Base-by-base conservation (phyloP, 768 basidiomycete species). In the Sporobolomyces roseus region DNA sequence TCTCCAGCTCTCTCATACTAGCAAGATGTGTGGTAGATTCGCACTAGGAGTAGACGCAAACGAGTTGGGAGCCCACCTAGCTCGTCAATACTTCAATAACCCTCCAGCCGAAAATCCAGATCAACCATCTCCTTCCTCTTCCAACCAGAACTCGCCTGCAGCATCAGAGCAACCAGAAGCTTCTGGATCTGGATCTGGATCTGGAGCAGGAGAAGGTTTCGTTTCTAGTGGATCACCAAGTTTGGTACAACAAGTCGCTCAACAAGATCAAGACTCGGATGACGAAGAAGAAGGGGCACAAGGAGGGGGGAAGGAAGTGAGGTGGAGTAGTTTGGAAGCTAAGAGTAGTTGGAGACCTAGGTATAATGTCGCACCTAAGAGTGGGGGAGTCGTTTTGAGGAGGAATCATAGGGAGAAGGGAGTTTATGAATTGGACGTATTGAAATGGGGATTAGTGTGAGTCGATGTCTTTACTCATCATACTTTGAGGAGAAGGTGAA, bases 21-120 rank as follows among this genome's bases (percentile, higher is more conserved):
- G 25, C 49, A 27, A 50, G 49, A 65, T 65, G 63, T 65, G 63
- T 45, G 63, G 63, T 2, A 43, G 63, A 38, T 65, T 58, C 35
- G 55, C 63, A 0, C 49, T 65, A 21, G 63, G 55, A 29, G 33
- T 65, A 17, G 19, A 29, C 1, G 32, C 63, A 5, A 19, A 50
- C 25, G 63, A 65, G 4, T 25, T 65, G 25, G 16, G 16, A 35
- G 33, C 29, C 2, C 35, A 38, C 19, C 38, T 58, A 13, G 55
- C 35, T 12, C 13, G 21, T 16, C 1, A 65, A 21, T 65, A 64
- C 54, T 64, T 64, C 38, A 41, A 41, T 17, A 41, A 41, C 38
- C n/a, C n/a, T n/a, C n/a, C n/a, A n/a, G n/a, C n/a, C n/a, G n/a
- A n/a, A n/a, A n/a, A n/a, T n/a, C n/a, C n/a, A n/a, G n/a, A n/a